These are phyloP conservation scores for Epichloe elymi DNA, from an alignment of 2,329 filamentous ascomycete genomes.

Conservation along the genomic window DNA sequence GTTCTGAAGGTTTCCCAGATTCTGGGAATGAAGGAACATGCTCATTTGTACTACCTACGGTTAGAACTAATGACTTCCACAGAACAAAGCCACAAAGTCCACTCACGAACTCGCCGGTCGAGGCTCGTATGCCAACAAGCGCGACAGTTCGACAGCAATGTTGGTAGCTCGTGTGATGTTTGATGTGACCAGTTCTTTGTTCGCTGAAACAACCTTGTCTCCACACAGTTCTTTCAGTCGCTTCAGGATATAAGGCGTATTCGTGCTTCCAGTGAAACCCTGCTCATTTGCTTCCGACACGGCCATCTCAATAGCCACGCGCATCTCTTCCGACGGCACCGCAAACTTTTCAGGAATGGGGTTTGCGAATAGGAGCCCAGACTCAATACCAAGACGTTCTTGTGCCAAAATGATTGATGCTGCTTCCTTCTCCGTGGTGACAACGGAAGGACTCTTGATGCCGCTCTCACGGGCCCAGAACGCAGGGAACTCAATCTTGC, in stretches of 20 bases:
- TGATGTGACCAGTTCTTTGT: constrained; percentile 45
- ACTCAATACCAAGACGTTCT: constrained; percentile 55
- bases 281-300: constrained; percentile 50
- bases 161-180: constrained; percentile 43
- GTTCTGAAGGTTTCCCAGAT: not conserved
- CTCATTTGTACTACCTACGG: constrained; percentile 20
- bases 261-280: constrained; percentile 58
- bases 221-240: constrained; percentile 70
- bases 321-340: constrained; percentile 60
- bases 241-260: constrained; percentile 71
- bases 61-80: constrained; percentile 17
- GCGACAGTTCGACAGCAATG: constrained; percentile 39
- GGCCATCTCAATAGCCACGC: constrained; percentile 53
- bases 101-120: constrained; percentile 25
- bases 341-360: constrained; percentile 61
- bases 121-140: constrained; percentile 23
- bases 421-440: constrained; percentile 66
- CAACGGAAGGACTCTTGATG: constrained; percentile 59
- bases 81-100: constrained; percentile 10
- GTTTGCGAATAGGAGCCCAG: constrained; percentile 79
- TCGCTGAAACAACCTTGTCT: constrained; percentile 58
- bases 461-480: constrained; percentile 90
- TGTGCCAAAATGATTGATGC: constrained; percentile 82
- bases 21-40: not conserved
- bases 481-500: constrained; percentile 71